These are phyloP conservation scores for Ogataea paradorogensis DNA, from an alignment of 805 yeast species.

Conservation along the genomic window DNA sequence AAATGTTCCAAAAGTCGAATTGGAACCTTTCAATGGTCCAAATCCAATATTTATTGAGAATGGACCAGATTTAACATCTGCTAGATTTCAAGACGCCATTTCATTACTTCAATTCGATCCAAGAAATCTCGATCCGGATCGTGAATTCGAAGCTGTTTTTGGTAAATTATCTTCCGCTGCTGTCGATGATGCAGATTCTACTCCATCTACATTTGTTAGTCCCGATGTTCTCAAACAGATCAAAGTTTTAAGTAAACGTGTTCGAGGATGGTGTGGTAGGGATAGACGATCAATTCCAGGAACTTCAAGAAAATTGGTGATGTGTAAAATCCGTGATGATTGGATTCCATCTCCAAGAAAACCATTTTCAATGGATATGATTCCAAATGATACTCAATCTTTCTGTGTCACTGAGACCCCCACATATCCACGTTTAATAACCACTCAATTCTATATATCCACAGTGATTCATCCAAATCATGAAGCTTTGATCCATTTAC, in stretches of 20 bases:
- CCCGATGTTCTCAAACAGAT: conserved; percentile 68
- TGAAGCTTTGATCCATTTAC: conserved; percentile 58
- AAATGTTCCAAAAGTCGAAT: conserved; percentile 23
- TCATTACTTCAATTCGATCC: conserved; percentile 43
- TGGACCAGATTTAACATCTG: conserved; percentile 43
- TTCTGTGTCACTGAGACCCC: conserved; percentile 48
- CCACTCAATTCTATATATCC: conserved; percentile 50
- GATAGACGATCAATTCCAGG: conserved; percentile 76
- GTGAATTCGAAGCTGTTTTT: conserved; percentile 66
- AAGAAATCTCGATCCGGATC: conserved; percentile 69
- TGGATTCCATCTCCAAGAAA: conserved; percentile 71
- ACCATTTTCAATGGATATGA: conserved; percentile 58
- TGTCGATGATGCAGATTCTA: conserved; percentile 70
- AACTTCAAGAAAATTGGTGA: conserved; percentile 57
- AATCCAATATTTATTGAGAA: conserved; percentile 12
- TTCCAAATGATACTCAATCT: conserved; percentile 39
- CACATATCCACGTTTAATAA: conserved; percentile 33
- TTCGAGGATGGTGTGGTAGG: conserved; percentile 83
- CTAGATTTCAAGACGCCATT: conserved; percentile 39
- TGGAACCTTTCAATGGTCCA: conserved; percentile 17
- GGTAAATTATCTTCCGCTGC: conserved; percentile 69
- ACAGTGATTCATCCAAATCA: conserved; percentile 77
- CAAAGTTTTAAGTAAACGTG: conserved; percentile 51
- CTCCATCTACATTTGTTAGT: conserved; percentile 65
- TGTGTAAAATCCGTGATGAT: conserved; percentile 74